Base-by-base conservation (phyloP, 139 green algal species). In the Nannochloris sp. region DNA sequence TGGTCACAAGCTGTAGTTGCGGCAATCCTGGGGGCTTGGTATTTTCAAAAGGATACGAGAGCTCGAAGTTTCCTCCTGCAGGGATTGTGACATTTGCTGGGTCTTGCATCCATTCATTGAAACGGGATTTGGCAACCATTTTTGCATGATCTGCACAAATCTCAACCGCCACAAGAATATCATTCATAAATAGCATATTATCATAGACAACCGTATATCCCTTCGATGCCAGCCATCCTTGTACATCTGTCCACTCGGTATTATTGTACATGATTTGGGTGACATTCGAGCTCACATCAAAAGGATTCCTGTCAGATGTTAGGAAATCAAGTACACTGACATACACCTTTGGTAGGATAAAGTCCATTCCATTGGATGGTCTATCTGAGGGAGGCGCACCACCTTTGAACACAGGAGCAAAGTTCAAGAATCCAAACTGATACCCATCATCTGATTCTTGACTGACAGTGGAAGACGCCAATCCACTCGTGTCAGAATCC, bases 261-360 rank as follows among this genome's bases (percentile, higher is more conserved):
- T 53, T 53, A 23, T 53, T 23, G 46, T 53, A 53, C 20, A 14
- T 53, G 12, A 20, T 53, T 4, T 23, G 16, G 17, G 46, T 20
- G 6, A 53, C 6, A 6, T 53, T 23, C 33, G 49, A 48, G 20
- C 33, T 49, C 3, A 50, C 20, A 55, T 50, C 36, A 25, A 29
- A 29, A 16, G 26, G 62, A 56, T 37, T 23, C 49, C n/a, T 57
- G 49, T 17, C 40, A n/a, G 29, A 59, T 30, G 59, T 59, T 9
- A 65, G 28, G 13, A 61, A 50, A 61, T 70, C 64, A 17, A 49
- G 46, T 10, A 20, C 46, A 23, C 17, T 28, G 17, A 53, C 46
- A 11, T 53, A 53, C 46, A 14, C 12, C 46, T 53, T 53, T 53
- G 46, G 46, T 8, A 23, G 11, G 4, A 53, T 20, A 53, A 53